Percentiles rank a stretch among this genome's conserved stretches.
phyloP scores from a whole-genome alignment of 2,329 filamentous ascomycete species.

The Arthrobotrys iridis region DNA sequence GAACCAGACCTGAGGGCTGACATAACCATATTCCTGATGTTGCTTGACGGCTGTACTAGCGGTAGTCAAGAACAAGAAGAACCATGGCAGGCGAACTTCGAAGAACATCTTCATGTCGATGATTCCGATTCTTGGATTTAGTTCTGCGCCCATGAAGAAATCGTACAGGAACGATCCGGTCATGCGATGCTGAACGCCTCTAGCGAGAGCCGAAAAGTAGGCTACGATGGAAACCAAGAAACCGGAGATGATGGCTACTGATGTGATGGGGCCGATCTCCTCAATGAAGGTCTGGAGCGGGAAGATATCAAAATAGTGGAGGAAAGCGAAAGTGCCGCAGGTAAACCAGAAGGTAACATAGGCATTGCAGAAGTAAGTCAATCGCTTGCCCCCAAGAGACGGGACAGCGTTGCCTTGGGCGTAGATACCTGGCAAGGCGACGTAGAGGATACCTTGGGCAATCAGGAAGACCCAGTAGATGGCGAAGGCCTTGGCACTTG shows the following conservation, averaged over 20 bases:
- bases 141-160: constrained; percentile 89
- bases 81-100: constrained; percentile 92
- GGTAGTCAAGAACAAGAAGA: constrained; percentile 82
- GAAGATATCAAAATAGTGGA: constrained; percentile 87
- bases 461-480: constrained; percentile 96
- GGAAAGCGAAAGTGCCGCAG: constrained; percentile 73
- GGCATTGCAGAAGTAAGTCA: constrained; percentile 94
- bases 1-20: constrained; percentile 85
- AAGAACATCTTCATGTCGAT: constrained; percentile 96
- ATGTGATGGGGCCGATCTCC: constrained; percentile 92
- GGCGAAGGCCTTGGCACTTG: constrained; percentile 80
- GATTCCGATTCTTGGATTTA: constrained; percentile 84
- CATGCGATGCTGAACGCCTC: constrained; percentile 91
- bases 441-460: constrained; percentile 83
- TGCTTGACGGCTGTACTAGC: constrained; percentile 81
- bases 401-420: constrained; percentile 87
- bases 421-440: constrained; percentile 85
- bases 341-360: constrained; percentile 88
- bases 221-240: constrained; percentile 84
- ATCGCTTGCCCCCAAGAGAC: constrained; percentile 82
- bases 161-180: constrained; percentile 83
- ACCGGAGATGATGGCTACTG: constrained; percentile 89
- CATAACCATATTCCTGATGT: constrained; percentile 84
- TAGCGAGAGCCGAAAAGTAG: constrained; percentile 82
- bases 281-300: constrained; percentile 91